Evolutionary conservation across 371 early-diverging fungal species (phyloP).

Genomic region (Apophysomyces elegans): DNA sequence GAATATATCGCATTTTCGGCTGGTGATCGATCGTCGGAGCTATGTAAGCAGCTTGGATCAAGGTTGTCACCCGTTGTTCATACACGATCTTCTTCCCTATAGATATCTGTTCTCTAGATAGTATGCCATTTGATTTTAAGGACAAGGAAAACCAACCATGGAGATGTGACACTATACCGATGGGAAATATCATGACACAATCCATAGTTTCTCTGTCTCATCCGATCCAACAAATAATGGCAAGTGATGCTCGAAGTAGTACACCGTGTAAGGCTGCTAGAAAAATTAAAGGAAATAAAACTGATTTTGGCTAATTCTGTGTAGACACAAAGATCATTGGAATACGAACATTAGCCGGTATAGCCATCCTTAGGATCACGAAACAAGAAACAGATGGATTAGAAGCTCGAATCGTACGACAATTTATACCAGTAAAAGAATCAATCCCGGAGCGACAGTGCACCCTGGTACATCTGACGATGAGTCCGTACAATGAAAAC

Average conservation of each 20-base stretch:
- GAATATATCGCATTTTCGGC: background rate
- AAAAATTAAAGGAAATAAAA: background rate
- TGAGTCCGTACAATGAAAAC: constrained; percentile 1
- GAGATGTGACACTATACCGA: background rate
- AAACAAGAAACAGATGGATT: background rate
- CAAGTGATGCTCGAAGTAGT: background rate
- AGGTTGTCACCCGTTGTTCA: too few relatives aligned
- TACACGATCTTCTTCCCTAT: too few relatives aligned
- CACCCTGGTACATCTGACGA: background rate
- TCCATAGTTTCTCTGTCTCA: background rate
- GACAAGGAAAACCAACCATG: background rate
- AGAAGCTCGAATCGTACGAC: background rate
- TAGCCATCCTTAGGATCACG: background rate
- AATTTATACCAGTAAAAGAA: background rate
- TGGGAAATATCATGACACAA: background rate
- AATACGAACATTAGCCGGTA: background rate
- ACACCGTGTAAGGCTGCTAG: background rate
- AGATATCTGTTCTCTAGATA: background rate
- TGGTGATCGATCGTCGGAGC: background rate
- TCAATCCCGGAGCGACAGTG: background rate
- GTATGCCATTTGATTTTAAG: background rate
- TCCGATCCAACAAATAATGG: background rate
- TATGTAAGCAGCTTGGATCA: background rate
- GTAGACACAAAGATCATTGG: background rate
- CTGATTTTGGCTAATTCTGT: background rate